Evolutionary conservation across 2,329 filamentous ascomycete species (phyloP).

Genomic region (Sclerotinia sclerotiorum): DNA sequence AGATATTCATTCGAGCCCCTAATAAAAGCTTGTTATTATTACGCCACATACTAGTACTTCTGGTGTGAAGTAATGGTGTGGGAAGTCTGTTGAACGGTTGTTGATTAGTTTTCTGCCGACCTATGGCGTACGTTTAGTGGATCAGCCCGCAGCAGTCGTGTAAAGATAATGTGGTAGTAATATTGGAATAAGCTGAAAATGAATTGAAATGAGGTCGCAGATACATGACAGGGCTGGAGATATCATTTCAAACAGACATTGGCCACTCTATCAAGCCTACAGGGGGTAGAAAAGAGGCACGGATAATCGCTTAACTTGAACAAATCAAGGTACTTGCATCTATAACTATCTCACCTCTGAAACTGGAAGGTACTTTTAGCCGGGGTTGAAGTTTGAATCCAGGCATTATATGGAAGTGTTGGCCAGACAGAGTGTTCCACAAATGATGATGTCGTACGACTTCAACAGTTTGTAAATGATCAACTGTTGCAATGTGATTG

Average conservation of each 20-base stretch:
- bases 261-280: background rate
- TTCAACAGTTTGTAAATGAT: background rate
- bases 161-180: too few species aligned
- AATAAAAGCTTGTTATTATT: too few species aligned
- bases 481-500: background rate
- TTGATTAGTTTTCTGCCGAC: too few species aligned
- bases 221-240: background rate
- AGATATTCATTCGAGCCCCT: too few species aligned
- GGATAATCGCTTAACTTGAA: background rate
- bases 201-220: background rate
- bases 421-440: background rate
- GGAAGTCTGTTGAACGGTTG: too few species aligned
- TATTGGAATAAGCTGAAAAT: background rate
- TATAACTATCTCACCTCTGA: background rate
- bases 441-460: background rate
- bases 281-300: background rate
- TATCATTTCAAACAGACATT: background rate
- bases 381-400: background rate
- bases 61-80: too few species aligned
- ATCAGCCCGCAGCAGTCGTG: too few species aligned
- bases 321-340: background rate
- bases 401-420: background rate
- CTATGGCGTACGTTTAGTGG: too few species aligned
- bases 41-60: too few species aligned
- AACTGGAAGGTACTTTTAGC: background rate